Conservation (phyloP, 208 protist species). For the Wallacemonas rigidus region DNA sequence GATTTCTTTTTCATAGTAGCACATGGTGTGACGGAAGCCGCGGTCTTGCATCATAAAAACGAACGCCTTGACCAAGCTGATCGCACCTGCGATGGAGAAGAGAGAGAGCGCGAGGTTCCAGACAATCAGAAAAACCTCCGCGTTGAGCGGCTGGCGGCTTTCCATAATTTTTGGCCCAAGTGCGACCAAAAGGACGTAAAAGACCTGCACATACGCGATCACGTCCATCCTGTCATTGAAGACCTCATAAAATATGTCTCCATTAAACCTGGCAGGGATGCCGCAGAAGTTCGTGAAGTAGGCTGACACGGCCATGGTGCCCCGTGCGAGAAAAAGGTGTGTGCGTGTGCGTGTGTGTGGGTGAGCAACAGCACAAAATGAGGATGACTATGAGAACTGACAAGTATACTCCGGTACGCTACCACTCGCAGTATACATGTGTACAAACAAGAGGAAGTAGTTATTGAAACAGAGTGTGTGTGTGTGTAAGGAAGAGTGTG, state of each 20-base stretch:
- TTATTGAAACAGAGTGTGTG: too few species aligned
- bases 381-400: too few species aligned
- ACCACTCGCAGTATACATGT: too few species aligned
- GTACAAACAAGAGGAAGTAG: too few species aligned
- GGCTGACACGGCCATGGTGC: neutral
- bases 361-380: neutral
- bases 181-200: constrained; percentile 21
- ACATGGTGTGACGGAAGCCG: constrained; percentile 30
- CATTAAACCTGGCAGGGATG: constrained; percentile 4
- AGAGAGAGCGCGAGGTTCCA: constrained; percentile 65
- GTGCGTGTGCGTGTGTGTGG: too few species aligned
- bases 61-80: constrained; percentile 27
- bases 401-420: too few species aligned
- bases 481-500: too few species aligned
- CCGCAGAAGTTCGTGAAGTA: constrained; percentile 2
- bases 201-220: constrained; percentile 3
- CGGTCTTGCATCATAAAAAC: constrained; percentile 18
- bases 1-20: constrained; percentile 25
- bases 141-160: constrained; percentile 33
- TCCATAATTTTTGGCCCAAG: constrained; percentile 11
- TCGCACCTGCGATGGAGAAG: constrained; percentile 47
- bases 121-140: constrained; percentile 30
- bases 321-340: too few species aligned
- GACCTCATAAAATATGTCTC: neutral
- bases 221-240: constrained; percentile 28